phyloP scores from a whole-genome alignment of 768 basidiomycete species.

The Pleurotus tuoliensis region DNA sequence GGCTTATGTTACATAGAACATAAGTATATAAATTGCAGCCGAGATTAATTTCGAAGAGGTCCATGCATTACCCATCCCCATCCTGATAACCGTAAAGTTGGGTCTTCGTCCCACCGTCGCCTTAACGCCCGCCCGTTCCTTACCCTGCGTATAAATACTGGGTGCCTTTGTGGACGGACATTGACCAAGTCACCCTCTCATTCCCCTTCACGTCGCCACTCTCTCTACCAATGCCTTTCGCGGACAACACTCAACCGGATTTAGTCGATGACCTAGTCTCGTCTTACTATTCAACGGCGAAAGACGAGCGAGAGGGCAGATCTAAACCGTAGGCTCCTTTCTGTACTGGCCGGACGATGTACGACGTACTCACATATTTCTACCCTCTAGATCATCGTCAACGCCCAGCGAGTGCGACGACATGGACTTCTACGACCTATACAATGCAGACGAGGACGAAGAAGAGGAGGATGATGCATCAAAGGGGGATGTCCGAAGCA shows the following conservation, averaged over 20 bases:
- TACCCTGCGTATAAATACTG: neutral
- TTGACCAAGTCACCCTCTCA: neutral
- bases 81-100: neutral
- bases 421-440: conserved; percentile 4
- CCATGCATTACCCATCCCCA: neutral
- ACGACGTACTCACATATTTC: neutral
- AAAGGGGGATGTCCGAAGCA: neutral
- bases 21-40: neutral
- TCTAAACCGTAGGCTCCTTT: neutral
- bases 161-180: neutral
- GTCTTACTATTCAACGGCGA: neutral
- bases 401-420: neutral
- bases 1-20: neutral
- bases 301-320: neutral
- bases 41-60: neutral
- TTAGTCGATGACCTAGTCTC: conserved; percentile 3
- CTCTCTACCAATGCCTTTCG: neutral
- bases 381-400: neutral
- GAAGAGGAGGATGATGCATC: neutral
- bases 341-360: too few relatives aligned
- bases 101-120: conserved; percentile 5
- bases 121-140: neutral
- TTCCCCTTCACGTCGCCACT: neutral
- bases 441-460: neutral
- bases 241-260: neutral